These are phyloP conservation scores for Fusarium falciforme DNA, from an alignment of 2,329 filamentous ascomycete species.

Conservation along the genomic window DNA sequence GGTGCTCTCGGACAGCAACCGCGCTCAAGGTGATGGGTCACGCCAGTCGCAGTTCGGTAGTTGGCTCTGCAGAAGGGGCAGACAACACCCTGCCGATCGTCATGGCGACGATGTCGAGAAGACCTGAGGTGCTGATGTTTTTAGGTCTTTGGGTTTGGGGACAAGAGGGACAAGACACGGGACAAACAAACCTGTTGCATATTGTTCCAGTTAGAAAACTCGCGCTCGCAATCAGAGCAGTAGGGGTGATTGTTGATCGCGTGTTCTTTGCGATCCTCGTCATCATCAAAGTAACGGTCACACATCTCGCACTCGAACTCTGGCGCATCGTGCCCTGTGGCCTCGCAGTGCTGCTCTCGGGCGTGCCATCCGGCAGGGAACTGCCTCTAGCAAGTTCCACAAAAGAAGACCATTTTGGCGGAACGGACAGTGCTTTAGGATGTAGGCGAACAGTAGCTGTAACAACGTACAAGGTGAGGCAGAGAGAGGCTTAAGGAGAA, in stretches of 20 bases:
- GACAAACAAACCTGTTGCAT: background rate
- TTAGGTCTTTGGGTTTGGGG: background rate
- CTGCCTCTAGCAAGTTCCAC: constrained; percentile 41
- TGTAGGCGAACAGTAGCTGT: background rate
- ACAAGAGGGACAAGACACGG: background rate
- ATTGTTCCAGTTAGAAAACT: background rate
- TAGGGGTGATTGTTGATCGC: constrained; percentile 45
- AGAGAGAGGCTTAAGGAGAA: background rate
- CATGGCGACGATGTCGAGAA: background rate
- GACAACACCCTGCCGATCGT: constrained; percentile 20
- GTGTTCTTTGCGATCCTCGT: constrained; percentile 32
- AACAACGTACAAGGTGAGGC: background rate
- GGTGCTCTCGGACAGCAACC: constrained; percentile 62
- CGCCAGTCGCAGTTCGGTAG: constrained; percentile 63
- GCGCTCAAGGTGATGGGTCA: constrained; percentile 67
- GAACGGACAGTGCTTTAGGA: background rate
- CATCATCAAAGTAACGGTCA: constrained; percentile 23
- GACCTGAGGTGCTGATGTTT: background rate
- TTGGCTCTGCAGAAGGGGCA: constrained; percentile 67
- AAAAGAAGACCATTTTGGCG: constrained; percentile 28
- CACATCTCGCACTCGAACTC: constrained; percentile 44
- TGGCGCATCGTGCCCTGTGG: constrained; percentile 36
- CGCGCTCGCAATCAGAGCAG: constrained; percentile 38
- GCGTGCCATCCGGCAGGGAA: constrained; percentile 38
- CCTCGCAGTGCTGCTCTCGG: constrained; percentile 41